phyloP scores from a whole-genome alignment of 2,329 filamentous ascomycete species.

The Zelopaecilomyces penicillatus region DNA sequence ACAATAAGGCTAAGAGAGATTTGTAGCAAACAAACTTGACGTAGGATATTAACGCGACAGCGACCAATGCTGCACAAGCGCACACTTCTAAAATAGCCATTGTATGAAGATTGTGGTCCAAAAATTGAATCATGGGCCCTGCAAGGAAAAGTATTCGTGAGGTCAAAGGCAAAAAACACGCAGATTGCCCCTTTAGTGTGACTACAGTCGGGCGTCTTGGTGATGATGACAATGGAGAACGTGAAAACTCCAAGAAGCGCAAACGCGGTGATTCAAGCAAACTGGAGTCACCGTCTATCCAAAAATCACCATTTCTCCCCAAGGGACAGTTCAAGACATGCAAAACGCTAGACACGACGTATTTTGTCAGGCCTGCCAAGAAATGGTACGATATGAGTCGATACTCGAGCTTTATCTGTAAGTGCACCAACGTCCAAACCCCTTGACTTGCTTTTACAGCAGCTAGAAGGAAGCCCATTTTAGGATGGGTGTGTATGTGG shows the following conservation, averaged over 20 bases:
- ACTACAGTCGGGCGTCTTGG: conserved; percentile 20
- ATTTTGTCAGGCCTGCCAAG: conserved; percentile 43
- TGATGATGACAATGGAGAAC: conserved; percentile 23
- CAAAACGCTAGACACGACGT: conserved; percentile 47
- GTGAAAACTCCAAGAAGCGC: conserved; percentile 39
- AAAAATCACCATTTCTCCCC: conserved; percentile 46
- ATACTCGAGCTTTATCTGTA: conserved; percentile 54
- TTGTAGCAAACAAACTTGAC: too few species aligned
- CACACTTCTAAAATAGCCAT: too few species aligned
- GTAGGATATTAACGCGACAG: too few species aligned
- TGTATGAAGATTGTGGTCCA: too few species aligned
- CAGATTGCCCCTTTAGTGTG: conserved; percentile 48
- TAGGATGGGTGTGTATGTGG: too few species aligned
- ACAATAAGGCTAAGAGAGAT: too few species aligned
- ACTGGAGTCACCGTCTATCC: conserved; percentile 32
- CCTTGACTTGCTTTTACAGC: too few species aligned
- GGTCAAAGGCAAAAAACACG: conserved; percentile 41
- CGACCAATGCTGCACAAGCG: too few species aligned
- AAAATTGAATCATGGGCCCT: too few species aligned
- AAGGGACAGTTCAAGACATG: conserved; percentile 45
- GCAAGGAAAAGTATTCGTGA: conserved; percentile 20
- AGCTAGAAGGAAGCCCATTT: too few species aligned
- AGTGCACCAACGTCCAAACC: conserved; percentile 20
- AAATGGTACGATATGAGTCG: conserved; percentile 51
- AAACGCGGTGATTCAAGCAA: conserved; percentile 35